A percentile compares a stretch with the other conserved stretches of the same genome.
These are phyloP conservation scores for Amaranthus cruentus DNA, from an alignment of 148 eudicot species.

Conservation along the genomic window DNA sequence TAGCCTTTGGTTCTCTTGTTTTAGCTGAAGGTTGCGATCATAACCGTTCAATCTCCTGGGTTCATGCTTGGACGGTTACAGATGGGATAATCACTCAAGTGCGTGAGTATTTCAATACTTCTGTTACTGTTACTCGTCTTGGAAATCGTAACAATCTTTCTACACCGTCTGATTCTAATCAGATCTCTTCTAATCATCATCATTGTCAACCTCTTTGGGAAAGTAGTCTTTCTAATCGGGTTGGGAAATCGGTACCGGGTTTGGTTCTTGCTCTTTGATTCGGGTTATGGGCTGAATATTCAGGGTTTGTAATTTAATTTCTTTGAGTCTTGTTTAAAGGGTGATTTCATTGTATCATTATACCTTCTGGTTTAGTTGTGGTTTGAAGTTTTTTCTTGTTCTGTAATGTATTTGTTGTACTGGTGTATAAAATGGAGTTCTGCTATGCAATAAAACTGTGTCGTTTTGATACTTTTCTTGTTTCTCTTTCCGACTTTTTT, in stretches of 20 bases:
- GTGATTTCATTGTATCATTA: not conserved
- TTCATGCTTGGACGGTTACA: slow-evolving; percentile 71
- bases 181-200: not conserved
- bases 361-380: not conserved
- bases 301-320: not conserved
- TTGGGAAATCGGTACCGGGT: slow-evolving; percentile 73
- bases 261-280: slow-evolving; percentile 50
- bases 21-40: slow-evolving; percentile 63
- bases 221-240: slow-evolving; percentile 44
- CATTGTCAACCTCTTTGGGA: slow-evolving; percentile 55
- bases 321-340: not conserved
- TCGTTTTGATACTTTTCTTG: slow-evolving; percentile 2
- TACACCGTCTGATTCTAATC: slow-evolving; percentile 21
- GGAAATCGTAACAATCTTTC: not conserved
- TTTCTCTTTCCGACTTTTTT: not conserved
- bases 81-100: slow-evolving; percentile 75
- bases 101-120: slow-evolving; percentile 62
- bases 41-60: slow-evolving; percentile 51
- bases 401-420: not conserved
- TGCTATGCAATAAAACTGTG: slow-evolving; percentile 16
- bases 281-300: not conserved
- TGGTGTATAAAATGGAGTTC: not conserved
- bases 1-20: slow-evolving; percentile 44
- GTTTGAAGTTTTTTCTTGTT: not conserved
- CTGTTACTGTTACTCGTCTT: slow-evolving; percentile 66